These are phyloP conservation scores for Elsinoe fawcettii DNA, from an alignment of 2,329 filamentous ascomycete species.

Conservation along the genomic window DNA sequence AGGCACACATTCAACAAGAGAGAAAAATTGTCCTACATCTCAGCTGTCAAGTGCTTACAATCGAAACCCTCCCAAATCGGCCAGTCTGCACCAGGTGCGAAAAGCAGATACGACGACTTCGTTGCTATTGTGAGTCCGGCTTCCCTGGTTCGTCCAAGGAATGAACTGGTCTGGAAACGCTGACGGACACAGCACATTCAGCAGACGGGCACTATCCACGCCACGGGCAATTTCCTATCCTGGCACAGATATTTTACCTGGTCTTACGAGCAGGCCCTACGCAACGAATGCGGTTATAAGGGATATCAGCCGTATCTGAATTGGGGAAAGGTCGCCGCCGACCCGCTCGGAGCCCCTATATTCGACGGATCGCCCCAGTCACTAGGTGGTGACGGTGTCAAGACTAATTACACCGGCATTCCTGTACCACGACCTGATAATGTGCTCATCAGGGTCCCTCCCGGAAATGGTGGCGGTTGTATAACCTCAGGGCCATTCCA, in stretches of 20 bases:
- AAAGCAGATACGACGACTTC: constrained; percentile 27
- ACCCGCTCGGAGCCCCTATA: constrained; percentile 41
- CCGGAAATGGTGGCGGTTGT: constrained; percentile 47
- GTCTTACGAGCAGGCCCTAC: constrained; percentile 36
- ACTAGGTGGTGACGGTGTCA: constrained; percentile 27
- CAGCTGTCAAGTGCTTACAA: constrained; percentile 27
- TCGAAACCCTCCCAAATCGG: constrained; percentile 21
- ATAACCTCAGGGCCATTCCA: constrained; percentile 45
- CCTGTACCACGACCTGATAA: constrained; percentile 16
- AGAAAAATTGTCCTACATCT: constrained; percentile 26
- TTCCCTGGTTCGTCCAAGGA: background rate
- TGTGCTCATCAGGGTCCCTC: constrained; percentile 31
- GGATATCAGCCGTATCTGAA: constrained; percentile 45
- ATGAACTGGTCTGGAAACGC: background rate
- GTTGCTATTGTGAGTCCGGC: constrained; percentile 18
- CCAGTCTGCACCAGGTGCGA: constrained; percentile 22
- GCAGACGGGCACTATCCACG: constrained; percentile 23
- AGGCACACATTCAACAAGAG: too few relatives aligned
- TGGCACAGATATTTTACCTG: constrained; percentile 39
- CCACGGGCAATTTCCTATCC: constrained; percentile 20
- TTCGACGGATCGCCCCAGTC: constrained; percentile 50
- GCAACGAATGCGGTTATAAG: constrained; percentile 36
- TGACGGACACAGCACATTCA: constrained; percentile 22
- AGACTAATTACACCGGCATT: constrained; percentile 35
- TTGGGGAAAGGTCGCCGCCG: constrained; percentile 42